These are phyloP conservation scores for Penicillium parvum DNA, from an alignment of 495 filamentous ascomycete genomes.

Conservation along the genomic window DNA sequence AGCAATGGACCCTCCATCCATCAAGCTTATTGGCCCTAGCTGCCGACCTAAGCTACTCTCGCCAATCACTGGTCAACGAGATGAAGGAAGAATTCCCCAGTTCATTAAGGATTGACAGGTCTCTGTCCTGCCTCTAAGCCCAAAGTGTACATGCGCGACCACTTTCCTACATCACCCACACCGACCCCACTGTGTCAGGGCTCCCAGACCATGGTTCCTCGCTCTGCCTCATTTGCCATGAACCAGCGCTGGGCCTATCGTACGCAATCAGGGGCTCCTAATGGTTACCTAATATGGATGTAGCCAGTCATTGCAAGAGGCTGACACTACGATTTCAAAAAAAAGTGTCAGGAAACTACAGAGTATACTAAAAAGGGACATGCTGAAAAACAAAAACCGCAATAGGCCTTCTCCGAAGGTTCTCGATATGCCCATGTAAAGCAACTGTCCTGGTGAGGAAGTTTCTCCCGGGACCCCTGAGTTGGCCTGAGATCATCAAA, in stretches of 20 bases:
- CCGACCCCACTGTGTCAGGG: conserved; percentile 25
- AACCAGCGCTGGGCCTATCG: conserved; percentile 18
- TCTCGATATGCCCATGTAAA: background rate
- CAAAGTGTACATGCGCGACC: conserved; percentile 11
- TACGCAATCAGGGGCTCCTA: conserved; percentile 30
- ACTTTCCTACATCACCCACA: conserved; percentile 16
- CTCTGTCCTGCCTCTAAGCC: conserved; percentile 11
- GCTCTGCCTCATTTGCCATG: conserved; percentile 27
- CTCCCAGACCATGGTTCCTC: conserved; percentile 34
- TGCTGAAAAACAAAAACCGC: background rate
- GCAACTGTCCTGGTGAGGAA: conserved; percentile 6
- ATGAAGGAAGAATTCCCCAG: conserved; percentile 24
- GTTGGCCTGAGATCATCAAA: conserved; percentile 19
- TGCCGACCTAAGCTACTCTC: conserved; percentile 20
- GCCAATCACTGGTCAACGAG: conserved; percentile 19
- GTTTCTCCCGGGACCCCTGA: conserved; percentile 17
- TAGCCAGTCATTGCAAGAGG: conserved; percentile 4
- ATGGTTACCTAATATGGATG: conserved; percentile 13
- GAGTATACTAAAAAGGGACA: background rate
- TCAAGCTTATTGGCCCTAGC: conserved; percentile 21
- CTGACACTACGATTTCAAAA: conserved; percentile 3
- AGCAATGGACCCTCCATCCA: conserved; percentile 15
- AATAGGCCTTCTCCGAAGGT: background rate
- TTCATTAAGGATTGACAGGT: conserved; percentile 33
- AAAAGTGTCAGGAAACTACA: conserved; percentile 4